Base-by-base conservation (phyloP, 2,329 filamentous ascomycete species). In the Talaromyces verruculosus region DNA sequence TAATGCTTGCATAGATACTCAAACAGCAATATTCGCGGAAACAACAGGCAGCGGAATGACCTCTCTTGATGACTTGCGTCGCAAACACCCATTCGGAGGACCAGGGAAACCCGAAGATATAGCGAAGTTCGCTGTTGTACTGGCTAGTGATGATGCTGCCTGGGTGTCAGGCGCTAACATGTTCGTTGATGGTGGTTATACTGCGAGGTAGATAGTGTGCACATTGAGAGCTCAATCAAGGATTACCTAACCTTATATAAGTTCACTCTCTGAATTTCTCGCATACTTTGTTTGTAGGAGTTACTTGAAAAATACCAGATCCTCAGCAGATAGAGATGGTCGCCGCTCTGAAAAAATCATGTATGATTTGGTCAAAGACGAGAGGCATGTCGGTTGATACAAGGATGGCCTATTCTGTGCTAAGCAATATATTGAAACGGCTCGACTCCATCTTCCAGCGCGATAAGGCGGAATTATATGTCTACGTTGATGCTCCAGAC, bases 141-240 rank as follows among this genome's bases (percentile, higher is more conserved):
- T 84, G 61, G 80, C 80, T 1, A 82, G 80, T 64, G 81, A 82
- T 43, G 82, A 84, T 68, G 80, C 79, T 3, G 72, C 70, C 41
- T 84, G 78, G 77, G 72, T 83, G 28, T 83, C 81, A 22, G 82
- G 82, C 22, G 47, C 47, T 51, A 51, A 51, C 5, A 51, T 51
- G 47, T 51, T 51, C 0, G 79, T 83, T 19, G 82, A 84, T 76
- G 81, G 82, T 4, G 81, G 81, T 1, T 84, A 79, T 75, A 71
- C 71, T 47, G 73, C 73, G 58, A 68, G 68, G 7, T 73, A 70
- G 22, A 51, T 51, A 22, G 10, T 4, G 5, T 47, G 22, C 3
- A 22, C 8, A 47, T 22, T 22, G 19, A 13, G 3, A 47, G n/a
- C n/a, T 47, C n/a, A 22, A 47, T 22, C 8, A 47, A 45, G 17